Percentiles rank a stretch among this genome's conserved stretches.
phyloP scores from a whole-genome alignment of 345 rosid species.

The Fremontodendron californicum region DNA sequence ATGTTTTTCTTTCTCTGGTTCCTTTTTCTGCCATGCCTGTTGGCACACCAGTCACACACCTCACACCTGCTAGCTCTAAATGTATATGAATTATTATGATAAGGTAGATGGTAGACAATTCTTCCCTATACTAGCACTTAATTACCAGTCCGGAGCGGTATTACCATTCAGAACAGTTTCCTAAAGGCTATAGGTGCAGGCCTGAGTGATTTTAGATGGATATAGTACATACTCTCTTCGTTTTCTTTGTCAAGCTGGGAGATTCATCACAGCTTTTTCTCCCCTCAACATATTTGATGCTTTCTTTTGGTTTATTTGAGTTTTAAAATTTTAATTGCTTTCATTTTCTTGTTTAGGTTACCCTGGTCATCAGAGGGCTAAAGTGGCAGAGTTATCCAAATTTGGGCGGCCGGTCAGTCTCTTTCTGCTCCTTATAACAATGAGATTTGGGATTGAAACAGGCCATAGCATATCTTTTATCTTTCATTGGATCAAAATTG shows the following conservation, averaged over 20 bases:
- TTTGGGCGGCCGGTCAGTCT: slow-evolving; percentile 84
- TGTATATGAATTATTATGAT: not conserved
- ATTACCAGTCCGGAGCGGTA: not conserved
- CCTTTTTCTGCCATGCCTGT: not conserved
- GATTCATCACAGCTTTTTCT: not conserved
- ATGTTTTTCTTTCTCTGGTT: not conserved
- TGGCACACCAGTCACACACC: not conserved
- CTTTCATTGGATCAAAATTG: not conserved
- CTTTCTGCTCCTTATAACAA: slow-evolving; percentile 1
- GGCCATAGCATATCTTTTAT: not conserved
- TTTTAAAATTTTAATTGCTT: slow-evolving; percentile 11
- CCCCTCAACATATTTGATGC: not conserved
- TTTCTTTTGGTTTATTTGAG: not conserved
- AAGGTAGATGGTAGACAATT: not conserved
- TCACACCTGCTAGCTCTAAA: not conserved
- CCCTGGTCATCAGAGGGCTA: slow-evolving; percentile 83
- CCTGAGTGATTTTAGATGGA: not conserved
- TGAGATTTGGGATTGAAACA: not conserved
- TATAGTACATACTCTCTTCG: not conserved
- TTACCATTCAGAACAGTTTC: not conserved
- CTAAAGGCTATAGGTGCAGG: not conserved
- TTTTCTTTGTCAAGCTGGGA: not conserved
- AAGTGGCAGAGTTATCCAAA: slow-evolving; percentile 76
- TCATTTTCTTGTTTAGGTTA: slow-evolving; percentile 36
- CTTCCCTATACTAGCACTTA: not conserved